phyloP scores from a whole-genome alignment of 2,329 filamentous ascomycete species.

The Clarireedia homoeocarpa region DNA sequence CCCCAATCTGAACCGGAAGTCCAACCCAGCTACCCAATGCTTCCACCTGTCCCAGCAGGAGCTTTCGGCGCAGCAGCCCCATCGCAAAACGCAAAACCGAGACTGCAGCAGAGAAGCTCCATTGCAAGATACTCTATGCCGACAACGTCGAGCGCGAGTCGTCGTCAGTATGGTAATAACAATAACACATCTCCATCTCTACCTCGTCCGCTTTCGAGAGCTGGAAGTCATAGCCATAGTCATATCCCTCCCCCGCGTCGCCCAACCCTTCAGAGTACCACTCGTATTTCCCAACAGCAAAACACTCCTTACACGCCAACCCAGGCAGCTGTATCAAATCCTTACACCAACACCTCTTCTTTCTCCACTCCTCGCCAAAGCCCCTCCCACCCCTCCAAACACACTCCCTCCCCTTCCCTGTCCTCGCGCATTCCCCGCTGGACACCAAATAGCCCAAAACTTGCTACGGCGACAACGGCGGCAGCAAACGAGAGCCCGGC shows the following conservation, averaged over 20 bases:
- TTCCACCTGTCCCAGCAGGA: constrained; percentile 11
- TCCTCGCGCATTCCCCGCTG: constrained; percentile 35
- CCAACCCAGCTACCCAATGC: not conserved
- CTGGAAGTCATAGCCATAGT: not conserved
- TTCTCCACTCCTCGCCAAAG: constrained; percentile 43
- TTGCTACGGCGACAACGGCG: not conserved
- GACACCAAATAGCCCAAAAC: constrained; percentile 19
- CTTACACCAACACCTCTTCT: constrained; percentile 13
- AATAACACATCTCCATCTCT: not conserved
- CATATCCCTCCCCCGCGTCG: not conserved
- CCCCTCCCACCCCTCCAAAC: constrained; percentile 34
- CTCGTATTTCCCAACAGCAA: not conserved
- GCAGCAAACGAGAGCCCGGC: constrained; percentile 22
- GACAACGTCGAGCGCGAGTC: constrained; percentile 10
- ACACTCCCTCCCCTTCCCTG: constrained; percentile 43
- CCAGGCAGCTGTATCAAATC: not conserved
- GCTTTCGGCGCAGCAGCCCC: not conserved
- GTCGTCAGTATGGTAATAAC: not conserved
- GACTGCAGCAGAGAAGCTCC: constrained; percentile 7
- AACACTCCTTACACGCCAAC: not conserved
- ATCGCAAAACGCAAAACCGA: not conserved
- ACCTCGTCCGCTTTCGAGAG: not conserved
- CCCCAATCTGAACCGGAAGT: not conserved
- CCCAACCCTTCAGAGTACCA: not conserved
- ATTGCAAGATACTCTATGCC: constrained; percentile 22